A percentile compares a stretch with the other conserved stretches of the same genome.
Conservation (phyloP, 257 asterid genomes). For the Solanum dulcamara region DNA sequence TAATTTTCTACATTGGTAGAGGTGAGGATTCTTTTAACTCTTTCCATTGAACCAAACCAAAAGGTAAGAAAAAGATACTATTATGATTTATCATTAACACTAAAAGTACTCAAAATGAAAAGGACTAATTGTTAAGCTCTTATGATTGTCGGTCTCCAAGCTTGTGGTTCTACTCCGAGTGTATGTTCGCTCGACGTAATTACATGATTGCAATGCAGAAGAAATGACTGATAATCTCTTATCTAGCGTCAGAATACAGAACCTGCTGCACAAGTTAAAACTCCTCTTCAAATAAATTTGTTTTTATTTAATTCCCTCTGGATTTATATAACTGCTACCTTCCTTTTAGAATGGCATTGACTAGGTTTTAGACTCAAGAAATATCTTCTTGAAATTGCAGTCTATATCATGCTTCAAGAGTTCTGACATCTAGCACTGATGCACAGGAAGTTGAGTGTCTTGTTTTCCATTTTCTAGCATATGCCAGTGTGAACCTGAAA, state of each 20-base stretch:
- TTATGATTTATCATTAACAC: background rate
- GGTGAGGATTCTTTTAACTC: background rate
- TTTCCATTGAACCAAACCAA: background rate
- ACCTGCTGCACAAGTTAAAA: background rate
- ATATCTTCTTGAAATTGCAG: background rate
- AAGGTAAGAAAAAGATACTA: background rate
- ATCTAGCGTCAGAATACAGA: background rate
- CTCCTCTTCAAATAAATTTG: background rate
- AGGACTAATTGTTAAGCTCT: background rate
- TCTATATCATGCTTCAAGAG: background rate
- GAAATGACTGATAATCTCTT: background rate
- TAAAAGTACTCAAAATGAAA: background rate
- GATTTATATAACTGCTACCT: background rate
- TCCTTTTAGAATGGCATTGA: background rate
- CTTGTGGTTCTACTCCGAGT: background rate
- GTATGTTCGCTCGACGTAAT: background rate
- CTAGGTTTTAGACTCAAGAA: background rate
- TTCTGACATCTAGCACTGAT: background rate
- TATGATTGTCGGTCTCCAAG: background rate
- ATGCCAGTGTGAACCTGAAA: background rate
- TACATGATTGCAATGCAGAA: background rate
- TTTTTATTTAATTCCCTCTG: background rate
- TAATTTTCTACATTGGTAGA: background rate
- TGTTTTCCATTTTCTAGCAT: background rate
- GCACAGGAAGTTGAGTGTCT: background rate